Evolutionary conservation across 2,329 filamentous ascomycete genomes (phyloP).

Genomic region (Lecanicillium sp.): DNA sequence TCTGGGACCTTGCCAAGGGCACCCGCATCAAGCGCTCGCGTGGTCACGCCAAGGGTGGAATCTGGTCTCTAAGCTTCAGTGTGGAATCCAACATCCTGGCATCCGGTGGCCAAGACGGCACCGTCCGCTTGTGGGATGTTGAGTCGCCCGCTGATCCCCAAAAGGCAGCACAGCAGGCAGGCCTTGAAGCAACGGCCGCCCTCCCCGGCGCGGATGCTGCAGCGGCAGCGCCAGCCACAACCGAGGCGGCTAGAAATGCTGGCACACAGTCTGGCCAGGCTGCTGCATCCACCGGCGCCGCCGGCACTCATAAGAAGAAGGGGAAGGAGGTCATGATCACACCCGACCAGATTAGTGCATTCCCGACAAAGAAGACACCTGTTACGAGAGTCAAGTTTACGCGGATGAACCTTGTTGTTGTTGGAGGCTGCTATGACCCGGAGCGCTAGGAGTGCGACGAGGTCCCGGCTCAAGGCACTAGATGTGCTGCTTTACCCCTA

Average conservation of each 20-base stretch:
- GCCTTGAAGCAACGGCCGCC: slow-evolving; percentile 32
- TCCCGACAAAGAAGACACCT: slow-evolving; percentile 92
- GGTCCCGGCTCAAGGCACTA: too few relatives aligned
- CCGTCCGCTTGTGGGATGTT: slow-evolving; percentile 91
- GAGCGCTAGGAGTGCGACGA: slow-evolving; percentile 27
- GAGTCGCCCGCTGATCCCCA: slow-evolving; percentile 60
- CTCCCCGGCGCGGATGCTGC: slow-evolving; percentile 28
- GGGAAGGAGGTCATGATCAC: slow-evolving; percentile 85
- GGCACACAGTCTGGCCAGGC: slow-evolving; percentile 17
- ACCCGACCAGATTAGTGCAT: slow-evolving; percentile 89
- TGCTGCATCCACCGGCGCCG: slow-evolving; percentile 17
- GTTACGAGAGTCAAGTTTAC: slow-evolving; percentile 93
- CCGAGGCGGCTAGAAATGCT: slow-evolving; percentile 3
- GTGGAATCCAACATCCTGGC: slow-evolving; percentile 87
- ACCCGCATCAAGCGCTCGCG: slow-evolving; percentile 84
- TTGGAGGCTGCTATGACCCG: slow-evolving; percentile 64
- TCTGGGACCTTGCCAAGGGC: slow-evolving; percentile 91
- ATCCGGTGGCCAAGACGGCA: slow-evolving; percentile 85
- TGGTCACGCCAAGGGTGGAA: slow-evolving; percentile 86
- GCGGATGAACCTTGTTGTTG: slow-evolving; percentile 87
- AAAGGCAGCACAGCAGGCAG: slow-evolving; percentile 42
- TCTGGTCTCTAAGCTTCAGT: slow-evolving; percentile 89
- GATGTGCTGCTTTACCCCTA: too few relatives aligned
- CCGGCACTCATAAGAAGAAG: slow-evolving; percentile 57
- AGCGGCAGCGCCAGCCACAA: neutral